Evolutionary conservation across 2,329 filamentous ascomycete species (phyloP).

Genomic region (Fusarium sp.): DNA sequence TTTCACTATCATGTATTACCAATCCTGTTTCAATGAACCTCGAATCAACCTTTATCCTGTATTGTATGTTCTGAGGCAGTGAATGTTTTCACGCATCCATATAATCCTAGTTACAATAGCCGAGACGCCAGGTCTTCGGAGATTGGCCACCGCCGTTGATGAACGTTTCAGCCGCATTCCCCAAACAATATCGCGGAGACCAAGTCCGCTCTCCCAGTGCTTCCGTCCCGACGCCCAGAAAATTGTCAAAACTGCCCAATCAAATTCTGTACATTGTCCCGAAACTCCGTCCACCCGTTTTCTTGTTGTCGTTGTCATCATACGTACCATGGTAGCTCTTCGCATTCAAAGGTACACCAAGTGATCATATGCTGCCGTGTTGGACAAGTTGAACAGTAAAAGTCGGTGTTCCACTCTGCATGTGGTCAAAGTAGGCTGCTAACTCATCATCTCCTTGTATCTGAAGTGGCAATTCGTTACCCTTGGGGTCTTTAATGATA

Average conservation of each 20-base stretch:
- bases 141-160: background rate
- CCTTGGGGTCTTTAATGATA: slow-evolving; percentile 66
- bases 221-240: slow-evolving; percentile 6
- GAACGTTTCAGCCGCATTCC: background rate
- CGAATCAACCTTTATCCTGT: background rate
- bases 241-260: slow-evolving; percentile 17
- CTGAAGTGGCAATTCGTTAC: slow-evolving; percentile 67
- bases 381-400: slow-evolving; percentile 54
- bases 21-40: background rate
- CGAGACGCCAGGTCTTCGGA: slow-evolving; percentile 4
- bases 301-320: background rate
- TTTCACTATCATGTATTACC: background rate
- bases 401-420: slow-evolving; percentile 56
- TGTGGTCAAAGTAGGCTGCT: slow-evolving; percentile 73
- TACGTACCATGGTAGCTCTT: background rate
- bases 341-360: background rate
- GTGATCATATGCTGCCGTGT: slow-evolving; percentile 24
- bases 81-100: background rate
- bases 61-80: background rate
- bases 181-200: slow-evolving; percentile 21
- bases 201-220: slow-evolving; percentile 33
- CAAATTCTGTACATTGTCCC: slow-evolving; percentile 3
- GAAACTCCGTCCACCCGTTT: slow-evolving; percentile 38
- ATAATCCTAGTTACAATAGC: background rate
- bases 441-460: slow-evolving; percentile 78